These are phyloP conservation scores for Vanrija sp. DNA, from an alignment of 1,284 basidiomycete genomes.

Conservation along the genomic window DNA sequence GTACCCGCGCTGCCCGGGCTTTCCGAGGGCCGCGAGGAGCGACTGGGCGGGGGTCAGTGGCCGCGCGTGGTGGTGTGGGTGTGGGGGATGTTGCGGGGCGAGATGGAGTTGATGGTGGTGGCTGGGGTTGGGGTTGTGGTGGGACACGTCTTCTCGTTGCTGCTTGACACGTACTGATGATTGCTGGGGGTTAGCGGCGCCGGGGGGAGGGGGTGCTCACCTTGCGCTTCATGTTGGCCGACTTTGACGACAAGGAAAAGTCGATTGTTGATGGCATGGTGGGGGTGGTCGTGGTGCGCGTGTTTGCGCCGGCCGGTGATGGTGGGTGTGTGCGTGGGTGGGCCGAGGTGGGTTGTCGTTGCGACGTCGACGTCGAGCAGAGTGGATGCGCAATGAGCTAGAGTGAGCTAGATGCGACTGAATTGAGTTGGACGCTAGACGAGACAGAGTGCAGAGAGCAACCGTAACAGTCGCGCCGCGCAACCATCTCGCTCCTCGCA, in stretches of 20 bases:
- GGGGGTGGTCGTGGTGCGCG: background rate
- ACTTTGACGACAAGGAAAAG: constrained; percentile 21
- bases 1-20: constrained; percentile 11
- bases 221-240: constrained; percentile 33
- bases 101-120: background rate
- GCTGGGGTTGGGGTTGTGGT: background rate
- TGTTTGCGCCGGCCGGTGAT: no score
- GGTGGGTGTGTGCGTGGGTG: no score
- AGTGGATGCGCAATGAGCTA: background rate
- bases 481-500: no score
- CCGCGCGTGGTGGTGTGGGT: background rate
- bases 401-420: background rate
- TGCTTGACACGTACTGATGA: constrained; percentile 7
- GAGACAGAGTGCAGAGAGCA: no score
- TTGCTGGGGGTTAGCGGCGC: constrained; percentile 3
- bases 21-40: constrained; percentile 26
- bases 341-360: no score
- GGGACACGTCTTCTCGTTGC: no score
- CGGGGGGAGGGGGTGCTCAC: constrained; percentile 9
- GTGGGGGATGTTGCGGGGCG: background rate
- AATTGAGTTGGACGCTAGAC: background rate
- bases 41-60: constrained; percentile 15
- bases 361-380: background rate
- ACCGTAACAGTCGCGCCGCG: no score
- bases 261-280: constrained; percentile 12